Base-by-base conservation (phyloP, 345 rosid genomes). In the Populus ilicifolia region DNA sequence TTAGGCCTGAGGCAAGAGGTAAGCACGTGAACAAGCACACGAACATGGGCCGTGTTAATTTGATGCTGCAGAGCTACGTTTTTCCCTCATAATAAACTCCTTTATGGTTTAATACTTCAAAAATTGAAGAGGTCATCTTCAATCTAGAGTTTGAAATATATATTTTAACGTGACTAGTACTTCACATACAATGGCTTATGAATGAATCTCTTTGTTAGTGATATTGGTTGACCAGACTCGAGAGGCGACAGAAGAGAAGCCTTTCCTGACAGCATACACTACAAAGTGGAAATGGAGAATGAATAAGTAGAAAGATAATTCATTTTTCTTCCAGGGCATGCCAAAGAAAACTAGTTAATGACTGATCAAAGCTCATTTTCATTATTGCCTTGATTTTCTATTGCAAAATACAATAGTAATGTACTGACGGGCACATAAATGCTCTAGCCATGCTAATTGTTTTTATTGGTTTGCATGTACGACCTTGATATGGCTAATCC, bases 11-110 rank as follows among this genome's bases (percentile, higher is more conserved):
- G 27, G 41, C 56, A 33, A 5, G 25, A 21, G 50, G 79, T 16
- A 38, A 56, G 36, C 73, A 76, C 73, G 79, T 76, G 73, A 39
- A 3, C 67, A 59, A 0, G 64, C 64, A 38, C 38, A 25, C 16
- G 39, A 69, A 67, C 18, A 56, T 67, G 73, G 10, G 62, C 23
- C 67, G 18, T 52, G 46, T 65, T 69, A 43, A 25, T 75, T 54
- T 76, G 66, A 54, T 18, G 54, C 56, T 10, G 64, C 78, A 50
- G 44, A 9, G 29, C 27, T 48, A 66, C 73, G 67, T 30, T 33
- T 56, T 27, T 11, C 69, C 77, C 69, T 61, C 30, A 25, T 38
- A 62, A 63, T 54, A 18, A 16, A 66, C 12, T 59, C 64, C 25
- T 59, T 23, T 59, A 59, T 59, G 64, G 64, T n/a, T 59, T 59